Base-by-base conservation (phyloP, 345 rosid genomes). In the Euphorbia peplus region DNA sequence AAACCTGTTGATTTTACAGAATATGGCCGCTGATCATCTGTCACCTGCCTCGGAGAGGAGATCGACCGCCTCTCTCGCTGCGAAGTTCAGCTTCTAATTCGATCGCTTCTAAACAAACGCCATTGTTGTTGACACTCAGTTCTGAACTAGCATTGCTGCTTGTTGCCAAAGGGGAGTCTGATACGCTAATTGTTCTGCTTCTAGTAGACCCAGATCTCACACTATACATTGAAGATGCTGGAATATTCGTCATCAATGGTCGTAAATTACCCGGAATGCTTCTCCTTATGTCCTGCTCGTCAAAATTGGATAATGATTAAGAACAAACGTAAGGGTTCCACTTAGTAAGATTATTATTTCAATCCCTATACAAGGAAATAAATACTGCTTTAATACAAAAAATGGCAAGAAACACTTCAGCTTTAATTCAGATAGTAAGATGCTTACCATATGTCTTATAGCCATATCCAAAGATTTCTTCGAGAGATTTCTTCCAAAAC, bases 391-490 rank as follows among this genome's bases (percentile, higher is more conserved):
- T 19, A 30, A 48, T 29, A 39, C 3, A 57, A 22, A 44, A 16
- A 58, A 28, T 0, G 56, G 2, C 15, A 58, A 50, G 0, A 0
- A 1, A 28, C 19, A 5, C 52, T 68, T 6, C 12, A 46, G 41
- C 30, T 14, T 28, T 48, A 60, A 32, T 9, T 69, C 12, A 22
- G 35, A 51, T 5, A 4, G 55, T 26, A 53, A 58, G 63, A 72
- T 48, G 68, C 95, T 62, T 70, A 95, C 99, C 99, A 95, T 95
- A 66, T 95, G 99, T 69, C 99, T 82, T 48, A 95, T 90, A 35
- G 99, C 98, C 99, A 95, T 95, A 72, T 95, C 99, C 79, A 95
- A 78, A 14, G 99, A 95, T 70, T 95, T 95, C 91, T 95, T 95
- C 48, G 99, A 95, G 66, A 95, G 92, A 5, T 92, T 76, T 80